A percentile compares a stretch with the other conserved stretches of the same genome.
Evolutionary conservation across 208 protist species (phyloP).

Genomic region (Naegleria gruberi): DNA sequence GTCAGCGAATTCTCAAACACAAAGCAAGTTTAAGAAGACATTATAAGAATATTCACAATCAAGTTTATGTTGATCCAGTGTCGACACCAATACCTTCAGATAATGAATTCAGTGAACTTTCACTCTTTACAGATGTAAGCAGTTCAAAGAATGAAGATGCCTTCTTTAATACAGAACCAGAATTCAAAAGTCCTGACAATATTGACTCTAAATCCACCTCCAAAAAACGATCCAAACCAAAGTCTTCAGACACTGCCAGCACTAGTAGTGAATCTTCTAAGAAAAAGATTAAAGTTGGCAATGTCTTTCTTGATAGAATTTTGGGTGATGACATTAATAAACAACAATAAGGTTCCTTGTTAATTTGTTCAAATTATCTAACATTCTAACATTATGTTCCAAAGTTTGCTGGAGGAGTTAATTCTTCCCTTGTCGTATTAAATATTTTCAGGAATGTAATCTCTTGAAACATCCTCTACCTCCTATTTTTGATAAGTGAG

Average conservation of each 20-base stretch:
- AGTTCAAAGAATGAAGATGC: background rate
- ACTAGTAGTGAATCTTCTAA: background rate
- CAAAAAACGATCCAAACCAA: background rate
- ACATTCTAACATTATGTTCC: too few species aligned
- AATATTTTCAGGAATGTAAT: too few species aligned
- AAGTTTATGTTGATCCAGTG: background rate
- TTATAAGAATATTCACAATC: background rate
- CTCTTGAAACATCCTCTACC: too few species aligned
- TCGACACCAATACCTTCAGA: background rate
- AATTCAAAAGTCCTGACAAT: background rate
- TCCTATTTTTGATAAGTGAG: too few species aligned
- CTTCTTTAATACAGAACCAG: too few species aligned
- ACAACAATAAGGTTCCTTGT: too few species aligned
- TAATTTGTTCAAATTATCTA: too few species aligned
- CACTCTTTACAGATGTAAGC: background rate
- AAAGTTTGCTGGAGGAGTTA: too few species aligned
- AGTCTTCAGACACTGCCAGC: background rate
- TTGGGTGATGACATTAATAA: background rate
- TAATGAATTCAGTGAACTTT: background rate
- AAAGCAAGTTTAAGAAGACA: constrained; percentile 6
- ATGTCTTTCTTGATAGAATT: background rate
- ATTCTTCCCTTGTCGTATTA: too few species aligned
- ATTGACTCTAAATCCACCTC: background rate
- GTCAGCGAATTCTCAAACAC: background rate
- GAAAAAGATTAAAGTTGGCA: background rate